Evolutionary conservation across 176 grass and related monocot genomes (phyloP).

Genomic region (Cenchrus fungigraminus): DNA sequence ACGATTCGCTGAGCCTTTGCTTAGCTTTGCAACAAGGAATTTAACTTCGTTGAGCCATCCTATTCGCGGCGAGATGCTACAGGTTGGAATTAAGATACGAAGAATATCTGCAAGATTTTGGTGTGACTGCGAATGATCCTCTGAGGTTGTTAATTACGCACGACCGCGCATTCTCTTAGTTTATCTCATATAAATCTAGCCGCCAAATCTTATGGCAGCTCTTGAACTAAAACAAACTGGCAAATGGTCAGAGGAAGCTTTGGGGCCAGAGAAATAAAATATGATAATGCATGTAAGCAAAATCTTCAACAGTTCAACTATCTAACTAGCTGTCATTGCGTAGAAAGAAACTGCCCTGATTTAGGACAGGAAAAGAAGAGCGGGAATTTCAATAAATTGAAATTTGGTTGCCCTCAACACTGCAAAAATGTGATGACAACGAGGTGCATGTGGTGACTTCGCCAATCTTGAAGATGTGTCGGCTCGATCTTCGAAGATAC

Average conservation of each 20-base stretch:
- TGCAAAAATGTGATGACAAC: no score
- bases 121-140: slow-evolving; percentile 7
- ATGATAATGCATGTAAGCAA: neutral
- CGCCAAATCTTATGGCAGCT: slow-evolving; percentile 6
- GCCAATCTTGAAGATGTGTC: no score
- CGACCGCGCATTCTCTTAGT: neutral
- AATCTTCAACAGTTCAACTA: neutral
- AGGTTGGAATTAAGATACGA: slow-evolving; percentile 24
- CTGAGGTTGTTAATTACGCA: slow-evolving; percentile 1
- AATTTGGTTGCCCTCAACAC: no score
- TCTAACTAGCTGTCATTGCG: neutral
- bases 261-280: neutral
- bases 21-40: neutral
- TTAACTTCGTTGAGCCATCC: slow-evolving; percentile 21
- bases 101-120: slow-evolving; percentile 46
- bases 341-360: neutral
- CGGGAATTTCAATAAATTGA: no score
- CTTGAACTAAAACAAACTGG: slow-evolving; percentile 1
- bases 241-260: neutral
- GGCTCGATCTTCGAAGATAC: no score
- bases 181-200: slow-evolving; percentile 11
- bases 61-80: slow-evolving; percentile 9
- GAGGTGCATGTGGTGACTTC: no score
- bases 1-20: neutral
- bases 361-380: neutral